Evolutionary conservation across 2,329 filamentous ascomycete species (phyloP), one percentile per base, ranked within the genome.

Genomic region (Colletotrichum sp.): DNA sequence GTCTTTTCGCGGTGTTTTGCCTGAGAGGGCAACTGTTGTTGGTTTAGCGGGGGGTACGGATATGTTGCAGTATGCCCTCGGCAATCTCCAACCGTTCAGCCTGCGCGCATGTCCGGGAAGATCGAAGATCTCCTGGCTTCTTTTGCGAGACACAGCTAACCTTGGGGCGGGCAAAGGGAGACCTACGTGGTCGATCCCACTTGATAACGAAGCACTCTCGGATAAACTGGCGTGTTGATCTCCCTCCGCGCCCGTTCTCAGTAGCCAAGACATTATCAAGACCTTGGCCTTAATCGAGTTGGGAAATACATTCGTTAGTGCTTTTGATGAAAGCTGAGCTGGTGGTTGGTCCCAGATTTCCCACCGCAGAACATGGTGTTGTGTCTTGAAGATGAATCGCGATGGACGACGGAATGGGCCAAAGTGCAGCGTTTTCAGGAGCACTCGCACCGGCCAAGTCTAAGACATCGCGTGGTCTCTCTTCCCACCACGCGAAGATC

Each of bases 11-110:
- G 36, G 57, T 9, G 34, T 18, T 26, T 70, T 70, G 36, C 57
- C 68, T 28, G 57, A 70, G 68, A 63, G 32, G 68, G 68, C 26
- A 63, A 70, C 21, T 70, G 28, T 13, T 32, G 60, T 28, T 13
- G 21, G 32, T 34, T 16, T 28, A 57, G 16, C 16, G 34, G 12
- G 32, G 59, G 26, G 24, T 18, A 43, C 48, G 26, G 21, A 18
- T 28, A 16, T 9, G 21, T 59, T 59, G 55, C 39, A 6, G 59
- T 32, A 32, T 60, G 28, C 18, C 14, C 24, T 72, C 73, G 73
- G 69, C 69, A 75, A 75, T 75, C 73, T 72, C 16, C 61, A 55
- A 64, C 24, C 30, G 63, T 66, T 59, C 48, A 26, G 39, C 48
- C 64, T n/a, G 34, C 43, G 55, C 64, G 60, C 52, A 34, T 66